Evolutionary conservation across 768 basidiomycete genomes (phyloP), one percentile per base, ranked within the genome.

Genomic region (Tricholoma matsutake): DNA sequence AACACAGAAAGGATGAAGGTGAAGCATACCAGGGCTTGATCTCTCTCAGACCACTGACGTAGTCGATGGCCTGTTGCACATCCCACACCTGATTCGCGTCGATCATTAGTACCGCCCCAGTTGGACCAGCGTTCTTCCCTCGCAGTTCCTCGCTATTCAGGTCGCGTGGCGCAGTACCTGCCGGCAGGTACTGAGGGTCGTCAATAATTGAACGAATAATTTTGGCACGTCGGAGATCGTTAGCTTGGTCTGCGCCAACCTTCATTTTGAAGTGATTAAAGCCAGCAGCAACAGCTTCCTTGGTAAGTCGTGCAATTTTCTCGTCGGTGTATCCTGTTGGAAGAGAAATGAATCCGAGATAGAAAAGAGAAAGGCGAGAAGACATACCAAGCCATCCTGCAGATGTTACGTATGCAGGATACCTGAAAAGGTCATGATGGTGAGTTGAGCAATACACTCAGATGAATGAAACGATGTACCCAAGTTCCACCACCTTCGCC

Each of bases 211-310:
- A 92, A 59, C 96, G 87, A 66, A 98, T 96, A 68, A 98, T 81
- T 67, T 83, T 84, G 20, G 94, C 93, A 57, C 96, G 87, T 54
- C 94, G 88, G 56, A 95, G 78, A 75, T 97, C 96, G 71, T 88
- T 86, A 39, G 86, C 83, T 59, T 84, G 79, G 74, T 91, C 82
- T 25, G 90, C 88, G 57, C 96, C 96, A 65, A 98, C 96, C 79
- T 98, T 98, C 88, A 98, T 95, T 78, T 98, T 98, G 85, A 98
- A 98, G 77, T 97, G 95, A 77, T 93, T 96, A 84, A 98, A 98
- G 20, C 96, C 96, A 47, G 83, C 85, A 22, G 82, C 75, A 56
- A 98, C 80, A 32, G 94, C 92, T 70, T 95, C 92, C 68, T 86
- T 87, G 8, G 94, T 97, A 56, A 98, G 83, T 7, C 86, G 83